These are phyloP conservation scores for Xylaria bambusicola DNA, from an alignment of 495 filamentous ascomycete species.

Conservation along the genomic window DNA sequence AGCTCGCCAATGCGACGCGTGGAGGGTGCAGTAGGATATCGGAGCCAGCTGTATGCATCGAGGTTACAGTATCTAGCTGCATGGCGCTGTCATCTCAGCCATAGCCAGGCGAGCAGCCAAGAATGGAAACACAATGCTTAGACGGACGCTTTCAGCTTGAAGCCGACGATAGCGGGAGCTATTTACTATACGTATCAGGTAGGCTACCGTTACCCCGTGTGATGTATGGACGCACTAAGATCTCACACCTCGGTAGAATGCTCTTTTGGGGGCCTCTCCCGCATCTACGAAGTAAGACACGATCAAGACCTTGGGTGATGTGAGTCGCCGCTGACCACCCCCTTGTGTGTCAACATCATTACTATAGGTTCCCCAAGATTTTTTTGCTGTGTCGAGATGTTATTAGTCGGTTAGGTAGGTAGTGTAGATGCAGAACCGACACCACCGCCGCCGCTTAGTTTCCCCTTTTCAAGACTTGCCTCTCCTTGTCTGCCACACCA, in stretches of 20 bases:
- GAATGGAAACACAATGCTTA: background rate
- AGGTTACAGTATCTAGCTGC: background rate
- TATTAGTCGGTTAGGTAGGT: background rate
- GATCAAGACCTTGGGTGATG: background rate
- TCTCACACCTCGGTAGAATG: slow-evolving; percentile 10
- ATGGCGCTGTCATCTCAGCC: background rate
- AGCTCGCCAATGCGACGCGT: background rate
- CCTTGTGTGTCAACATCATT: too few relatives aligned
- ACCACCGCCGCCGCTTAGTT: background rate
- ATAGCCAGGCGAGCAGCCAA: background rate
- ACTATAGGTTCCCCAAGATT: too few relatives aligned
- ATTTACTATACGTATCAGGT: background rate
- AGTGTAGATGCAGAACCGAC: background rate
- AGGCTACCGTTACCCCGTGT: background rate
- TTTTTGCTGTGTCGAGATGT: slow-evolving; percentile 7
- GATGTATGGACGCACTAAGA: background rate
- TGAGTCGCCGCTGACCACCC: background rate
- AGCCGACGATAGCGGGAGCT: background rate
- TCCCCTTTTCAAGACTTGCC: slow-evolving; percentile 1
- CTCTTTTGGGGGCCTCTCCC: background rate
- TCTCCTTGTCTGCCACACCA: background rate
- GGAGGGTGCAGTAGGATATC: too few relatives aligned
- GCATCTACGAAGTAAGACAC: background rate
- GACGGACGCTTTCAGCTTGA: background rate
- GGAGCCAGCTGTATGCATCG: background rate